Evolutionary conservation across 2,329 filamentous ascomycete species (phyloP).

Genomic region (Sporothrix mexicana): DNA sequence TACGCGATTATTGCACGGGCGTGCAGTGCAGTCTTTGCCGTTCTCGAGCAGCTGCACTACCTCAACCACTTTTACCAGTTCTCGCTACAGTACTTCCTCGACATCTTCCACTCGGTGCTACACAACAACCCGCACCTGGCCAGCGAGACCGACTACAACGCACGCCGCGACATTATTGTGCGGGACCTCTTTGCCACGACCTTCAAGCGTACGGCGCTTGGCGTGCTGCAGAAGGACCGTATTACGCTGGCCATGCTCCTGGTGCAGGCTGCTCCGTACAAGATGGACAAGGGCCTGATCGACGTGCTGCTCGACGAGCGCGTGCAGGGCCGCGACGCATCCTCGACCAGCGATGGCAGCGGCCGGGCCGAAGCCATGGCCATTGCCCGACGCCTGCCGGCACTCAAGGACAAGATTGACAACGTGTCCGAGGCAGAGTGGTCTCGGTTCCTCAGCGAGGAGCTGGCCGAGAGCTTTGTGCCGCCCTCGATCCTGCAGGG

Average conservation of each 20-base stretch:
- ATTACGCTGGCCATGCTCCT: constrained; percentile 94
- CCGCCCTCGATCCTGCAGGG: constrained; percentile 75
- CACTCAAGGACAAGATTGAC: constrained; percentile 75
- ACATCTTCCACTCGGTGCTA: constrained; percentile 94
- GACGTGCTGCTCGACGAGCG: constrained; percentile 83
- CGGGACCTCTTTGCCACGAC: constrained; percentile 88
- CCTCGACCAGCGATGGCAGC: constrained; percentile 42
- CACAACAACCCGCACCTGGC: constrained; percentile 76
- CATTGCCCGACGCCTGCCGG: constrained; percentile 69
- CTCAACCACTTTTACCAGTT: constrained; percentile 99
- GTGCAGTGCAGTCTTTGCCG: constrained; percentile 96
- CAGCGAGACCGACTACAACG: constrained; percentile 74
- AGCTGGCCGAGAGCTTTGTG: constrained; percentile 83
- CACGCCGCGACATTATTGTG: constrained; percentile 86
- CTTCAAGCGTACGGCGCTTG: constrained; percentile 91
- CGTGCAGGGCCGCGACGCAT: constrained; percentile 78
- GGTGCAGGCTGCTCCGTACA: constrained; percentile 92
- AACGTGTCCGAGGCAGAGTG: constrained; percentile 68
- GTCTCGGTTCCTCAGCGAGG: constrained; percentile 82
- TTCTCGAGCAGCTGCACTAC: constrained; percentile 95
- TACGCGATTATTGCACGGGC: constrained; percentile 93
- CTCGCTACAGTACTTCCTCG: constrained; percentile 95
- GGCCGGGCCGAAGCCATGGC: constrained; percentile 69
- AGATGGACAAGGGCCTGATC: constrained; percentile 89
- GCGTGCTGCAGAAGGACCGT: constrained; percentile 89